Evolutionary conservation across 2,329 filamentous ascomycete genomes (phyloP).

Genomic region (Neopestalotiopsis sp.): DNA sequence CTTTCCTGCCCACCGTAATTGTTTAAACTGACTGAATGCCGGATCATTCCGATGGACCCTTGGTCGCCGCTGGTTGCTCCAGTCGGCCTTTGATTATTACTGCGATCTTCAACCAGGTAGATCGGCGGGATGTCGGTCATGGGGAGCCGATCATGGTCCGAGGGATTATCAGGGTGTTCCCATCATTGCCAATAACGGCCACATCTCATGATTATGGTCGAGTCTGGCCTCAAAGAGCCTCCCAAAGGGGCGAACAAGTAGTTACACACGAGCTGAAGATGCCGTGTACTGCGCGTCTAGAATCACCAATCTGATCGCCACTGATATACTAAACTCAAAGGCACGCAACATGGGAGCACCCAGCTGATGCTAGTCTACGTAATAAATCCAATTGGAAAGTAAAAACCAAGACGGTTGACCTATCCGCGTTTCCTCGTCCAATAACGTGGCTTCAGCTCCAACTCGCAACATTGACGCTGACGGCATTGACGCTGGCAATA

Average conservation of each 20-base stretch:
- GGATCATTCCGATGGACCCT: background rate
- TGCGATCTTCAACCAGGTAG: background rate
- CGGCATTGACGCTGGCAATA: too few relatives aligned
- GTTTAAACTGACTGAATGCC: background rate
- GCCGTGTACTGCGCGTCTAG: background rate
- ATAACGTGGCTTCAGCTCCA: too few relatives aligned
- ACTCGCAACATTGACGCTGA: too few relatives aligned
- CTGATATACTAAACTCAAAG: background rate
- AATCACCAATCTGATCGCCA: background rate
- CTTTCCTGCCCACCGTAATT: background rate
- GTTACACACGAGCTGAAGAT: background rate
- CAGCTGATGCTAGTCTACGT: too few relatives aligned
- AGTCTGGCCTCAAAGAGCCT: background rate
- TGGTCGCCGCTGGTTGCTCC: background rate
- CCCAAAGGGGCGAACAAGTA: background rate
- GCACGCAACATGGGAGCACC: too few relatives aligned
- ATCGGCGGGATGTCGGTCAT: background rate
- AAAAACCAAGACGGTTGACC: too few relatives aligned
- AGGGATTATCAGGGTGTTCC: background rate
- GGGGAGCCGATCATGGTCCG: background rate
- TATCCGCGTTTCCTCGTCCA: too few relatives aligned
- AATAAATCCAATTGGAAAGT: too few relatives aligned
- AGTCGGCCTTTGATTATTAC: background rate
- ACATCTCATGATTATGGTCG: background rate
- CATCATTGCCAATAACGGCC: background rate